phyloP scores from a whole-genome alignment of 495 filamentous ascomycete genomes.

The Daldinia vernicosa region DNA sequence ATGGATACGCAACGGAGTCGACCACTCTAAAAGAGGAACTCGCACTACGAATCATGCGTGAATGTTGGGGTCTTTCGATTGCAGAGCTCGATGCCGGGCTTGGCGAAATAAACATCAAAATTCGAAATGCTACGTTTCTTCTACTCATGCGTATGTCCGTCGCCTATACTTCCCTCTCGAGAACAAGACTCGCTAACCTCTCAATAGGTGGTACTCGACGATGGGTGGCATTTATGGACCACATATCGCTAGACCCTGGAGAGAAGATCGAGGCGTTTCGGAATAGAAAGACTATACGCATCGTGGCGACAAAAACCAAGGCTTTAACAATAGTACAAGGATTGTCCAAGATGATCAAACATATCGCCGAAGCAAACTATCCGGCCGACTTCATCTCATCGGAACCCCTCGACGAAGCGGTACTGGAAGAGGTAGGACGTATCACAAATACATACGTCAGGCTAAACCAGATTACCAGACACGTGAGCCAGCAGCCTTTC shows the following conservation, averaged over 20 bases:
- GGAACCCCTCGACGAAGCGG: slow-evolving; percentile 27
- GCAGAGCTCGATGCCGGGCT: slow-evolving; percentile 38
- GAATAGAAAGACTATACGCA: slow-evolving; percentile 39
- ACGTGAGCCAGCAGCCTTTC: slow-evolving; percentile 29
- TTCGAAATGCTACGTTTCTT: slow-evolving; percentile 48
- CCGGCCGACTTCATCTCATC: slow-evolving; percentile 31
- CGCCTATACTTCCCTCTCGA: not conserved
- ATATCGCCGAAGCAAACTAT: slow-evolving; percentile 3
- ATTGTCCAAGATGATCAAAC: slow-evolving; percentile 39
- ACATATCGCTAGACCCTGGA: slow-evolving; percentile 42
- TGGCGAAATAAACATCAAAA: slow-evolving; percentile 48
- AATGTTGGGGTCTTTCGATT: slow-evolving; percentile 53
- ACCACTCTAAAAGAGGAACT: slow-evolving; percentile 47
- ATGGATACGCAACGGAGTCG: slow-evolving; percentile 39
- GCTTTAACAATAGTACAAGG: slow-evolving; percentile 46
- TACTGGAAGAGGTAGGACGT: slow-evolving; percentile 52
- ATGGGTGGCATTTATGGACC: slow-evolving; percentile 45
- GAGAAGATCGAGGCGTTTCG: slow-evolving; percentile 49
- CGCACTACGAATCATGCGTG: slow-evolving; percentile 51
- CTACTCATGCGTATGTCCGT: slow-evolving; percentile 50
- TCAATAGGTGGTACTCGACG: slow-evolving; percentile 47
- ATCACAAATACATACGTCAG: slow-evolving; percentile 56
- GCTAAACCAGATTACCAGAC: slow-evolving; percentile 24
- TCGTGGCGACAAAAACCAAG: slow-evolving; percentile 48
- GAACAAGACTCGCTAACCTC: slow-evolving; percentile 8